Evolutionary conservation across 2,329 filamentous ascomycete species (phyloP).

Genomic region (Colletotrichum chlorophyti): DNA sequence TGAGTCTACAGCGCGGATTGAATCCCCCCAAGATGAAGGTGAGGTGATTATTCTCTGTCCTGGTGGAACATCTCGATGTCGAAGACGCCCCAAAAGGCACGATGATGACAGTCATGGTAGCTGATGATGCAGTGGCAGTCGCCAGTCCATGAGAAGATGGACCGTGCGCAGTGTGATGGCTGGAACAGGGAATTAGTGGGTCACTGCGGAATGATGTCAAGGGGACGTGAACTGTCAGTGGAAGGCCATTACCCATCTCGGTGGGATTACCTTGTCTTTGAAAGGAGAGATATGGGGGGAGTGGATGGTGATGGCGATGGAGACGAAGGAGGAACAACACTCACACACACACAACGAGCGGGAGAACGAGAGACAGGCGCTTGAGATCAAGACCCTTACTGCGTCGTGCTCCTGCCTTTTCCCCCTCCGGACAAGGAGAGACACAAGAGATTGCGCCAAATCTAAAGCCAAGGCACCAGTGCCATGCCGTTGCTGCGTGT

Average conservation of each 20-base stretch:
- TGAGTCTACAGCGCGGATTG: no score
- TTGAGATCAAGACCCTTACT: constrained; percentile 20
- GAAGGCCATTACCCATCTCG: no score
- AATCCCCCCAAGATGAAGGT: no score
- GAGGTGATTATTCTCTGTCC: constrained; percentile 2
- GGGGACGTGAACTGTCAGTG: background rate
- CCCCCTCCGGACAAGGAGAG: background rate
- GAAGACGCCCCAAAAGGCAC: background rate
- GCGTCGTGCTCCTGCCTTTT: constrained; percentile 1
- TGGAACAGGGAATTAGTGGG: constrained; percentile 24
- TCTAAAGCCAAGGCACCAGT: no score
- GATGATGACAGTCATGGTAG: no score
- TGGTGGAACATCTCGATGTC: constrained; percentile 19
- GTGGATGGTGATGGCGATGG: background rate
- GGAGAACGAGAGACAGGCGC: background rate
- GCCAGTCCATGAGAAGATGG: background rate
- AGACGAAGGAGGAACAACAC: background rate
- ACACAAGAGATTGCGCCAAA: no score
- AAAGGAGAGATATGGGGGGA: background rate
- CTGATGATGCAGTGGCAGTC: constrained; percentile 16
- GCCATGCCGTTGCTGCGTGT: constrained; percentile 8
- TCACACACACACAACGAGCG: no score
- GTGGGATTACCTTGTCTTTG: no score
- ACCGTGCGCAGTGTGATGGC: background rate
- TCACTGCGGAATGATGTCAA: constrained; percentile 18